Base-by-base conservation (phyloP, 768 basidiomycete species). In the Galerina marginata region DNA sequence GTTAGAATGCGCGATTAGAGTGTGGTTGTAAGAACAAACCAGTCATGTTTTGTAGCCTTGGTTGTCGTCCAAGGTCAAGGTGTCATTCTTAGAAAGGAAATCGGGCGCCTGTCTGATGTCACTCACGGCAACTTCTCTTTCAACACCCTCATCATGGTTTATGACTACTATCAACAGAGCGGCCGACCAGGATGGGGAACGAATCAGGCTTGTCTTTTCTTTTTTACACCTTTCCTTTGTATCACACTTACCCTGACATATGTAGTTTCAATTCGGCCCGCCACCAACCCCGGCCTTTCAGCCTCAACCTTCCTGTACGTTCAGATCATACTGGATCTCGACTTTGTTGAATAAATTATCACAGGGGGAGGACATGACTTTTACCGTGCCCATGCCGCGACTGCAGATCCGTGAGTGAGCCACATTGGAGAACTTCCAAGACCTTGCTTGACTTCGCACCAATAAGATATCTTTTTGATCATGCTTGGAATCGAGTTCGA, bases 351-450 rank as follows among this genome's bases (percentile, higher is more conserved):
- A 67, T 38, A 5, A 37, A 20, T 38, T 50, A 9, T 47, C 43
- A 20, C 68, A 89, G 88, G 88, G 87, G 76, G 80, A 52, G 88
- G 87, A 14, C 69, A 74, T 64, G 87, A 90, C 67, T 89, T 79
- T 65, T 89, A 85, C 71, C 81, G 82, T 55, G 88, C 88, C 29
- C 86, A 88, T 69, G 86, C 86, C 38, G 65, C 73, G 50, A 81
- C 77, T 62, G 75, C 80, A 49, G 85, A 89, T 69, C 81, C 82
- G 87, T 89, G 71, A 79, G 86, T 64, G 65, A 33, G 61, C 59
- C 57, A 59, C 47, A 9, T 49, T 53, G 64, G 59, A 50, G 53
- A 43, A 60, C 40, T 64, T 63, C 42, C 63, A 58, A 56, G 9
- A 42, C 58, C 57, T 36, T 51, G 55, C 60, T 65, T 48, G 42